These are phyloP conservation scores for Talaromyces rugulosus DNA, from an alignment of 2,329 filamentous ascomycete species.

Conservation along the genomic window DNA sequence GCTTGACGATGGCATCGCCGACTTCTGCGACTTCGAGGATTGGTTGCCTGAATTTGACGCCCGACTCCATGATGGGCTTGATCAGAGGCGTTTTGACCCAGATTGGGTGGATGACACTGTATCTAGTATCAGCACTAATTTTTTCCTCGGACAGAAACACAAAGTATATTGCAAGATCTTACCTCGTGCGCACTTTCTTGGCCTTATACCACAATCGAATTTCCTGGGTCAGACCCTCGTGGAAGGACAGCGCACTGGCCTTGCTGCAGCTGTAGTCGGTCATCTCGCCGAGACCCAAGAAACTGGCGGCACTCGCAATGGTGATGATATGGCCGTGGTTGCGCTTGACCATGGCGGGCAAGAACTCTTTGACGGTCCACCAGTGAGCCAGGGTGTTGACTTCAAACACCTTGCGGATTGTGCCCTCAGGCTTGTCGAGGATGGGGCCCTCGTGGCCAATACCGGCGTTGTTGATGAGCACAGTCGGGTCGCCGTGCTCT, in stretches of 20 bases:
- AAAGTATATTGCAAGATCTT: neutral
- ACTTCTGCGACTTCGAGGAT: constrained; percentile 37
- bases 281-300: constrained; percentile 44
- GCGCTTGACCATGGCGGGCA: constrained; percentile 47
- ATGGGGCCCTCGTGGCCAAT: constrained; percentile 47
- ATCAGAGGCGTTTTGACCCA: constrained; percentile 50
- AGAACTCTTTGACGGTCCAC: constrained; percentile 48
- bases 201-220: constrained; percentile 33
- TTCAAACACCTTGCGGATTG: constrained; percentile 47
- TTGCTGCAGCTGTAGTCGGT: constrained; percentile 53
- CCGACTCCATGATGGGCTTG: constrained; percentile 30
- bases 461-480: constrained; percentile 50
- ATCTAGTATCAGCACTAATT: constrained; percentile 1
- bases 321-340: constrained; percentile 57
- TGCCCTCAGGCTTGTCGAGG: constrained; percentile 40
- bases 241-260: constrained; percentile 49
- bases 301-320: constrained; percentile 52
- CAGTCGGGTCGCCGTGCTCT: constrained; percentile 41
- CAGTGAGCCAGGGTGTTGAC: constrained; percentile 52
- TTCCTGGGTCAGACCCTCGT: constrained; percentile 45
- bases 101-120: constrained; percentile 30
- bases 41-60: constrained; percentile 28
- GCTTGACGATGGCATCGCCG: constrained; percentile 46
- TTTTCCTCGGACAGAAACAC: neutral
- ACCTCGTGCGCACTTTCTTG: constrained; percentile 36